Evolutionary conservation across 345 rosid genomes (phyloP), one percentile per base, ranked within the genome.

Genomic region (Citrus inodora): DNA sequence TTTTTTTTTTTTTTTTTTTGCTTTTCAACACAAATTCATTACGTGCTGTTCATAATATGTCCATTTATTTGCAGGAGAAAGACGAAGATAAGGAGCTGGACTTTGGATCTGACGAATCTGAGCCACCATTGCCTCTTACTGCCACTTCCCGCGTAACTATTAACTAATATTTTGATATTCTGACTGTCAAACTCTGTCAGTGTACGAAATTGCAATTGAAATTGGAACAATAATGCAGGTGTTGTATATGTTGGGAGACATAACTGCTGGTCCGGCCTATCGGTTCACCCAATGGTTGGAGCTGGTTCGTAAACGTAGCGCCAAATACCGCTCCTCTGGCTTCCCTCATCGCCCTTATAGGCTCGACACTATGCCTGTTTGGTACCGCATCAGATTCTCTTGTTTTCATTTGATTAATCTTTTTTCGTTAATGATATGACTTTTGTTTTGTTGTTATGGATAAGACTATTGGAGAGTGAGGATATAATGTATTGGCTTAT

Each of bases 161-260:
- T 46, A 46, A 3, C 51, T 11, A 46, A 46, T 0, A 46, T 46
- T 46, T 46, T 46, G 51, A 46, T 13, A 46, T 46, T 46, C 4
- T 13, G 1, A 46, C 1, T 46, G 4, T 13, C 17, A 13, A 46
- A 13, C 1, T 46, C 4, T 13, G 4, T 46, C 13, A 0, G 9
- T 46, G 17, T 13, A 13, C 51, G 51, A 46, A 46, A 46, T 11
- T 11, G 51, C 17, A 46, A 46, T 46, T 46, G 51, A 46, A 46
- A 46, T 46, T 46, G 51, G 1, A 46, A 46, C 56, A 66, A 37
- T 42, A 32, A 68, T 84, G 83, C 90, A 96, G 99, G 92, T 96
- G 3, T 80, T 96, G 92, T 92, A 90, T 87, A 92, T 96, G 98
- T 89, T 96, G 93, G 99, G 99, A 88, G 99, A 96, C 71, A 89